These are phyloP conservation scores for Rhododendron vialii DNA, from an alignment of 148 eudicot species.

Conservation along the genomic window DNA sequence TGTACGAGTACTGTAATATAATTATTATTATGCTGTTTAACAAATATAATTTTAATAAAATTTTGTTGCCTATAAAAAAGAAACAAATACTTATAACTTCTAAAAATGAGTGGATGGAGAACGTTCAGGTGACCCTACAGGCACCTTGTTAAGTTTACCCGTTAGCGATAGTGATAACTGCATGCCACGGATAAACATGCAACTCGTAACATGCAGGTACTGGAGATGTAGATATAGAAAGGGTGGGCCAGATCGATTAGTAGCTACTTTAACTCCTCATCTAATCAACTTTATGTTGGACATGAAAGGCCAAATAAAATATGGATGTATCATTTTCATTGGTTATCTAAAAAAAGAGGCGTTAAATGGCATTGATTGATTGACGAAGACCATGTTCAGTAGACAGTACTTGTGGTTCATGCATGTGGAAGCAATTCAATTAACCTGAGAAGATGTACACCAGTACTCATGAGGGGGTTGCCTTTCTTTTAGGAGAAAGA, in stretches of 20 bases:
- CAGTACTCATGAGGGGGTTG: background rate
- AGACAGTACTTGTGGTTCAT: too few relatives aligned
- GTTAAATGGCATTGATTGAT: background rate
- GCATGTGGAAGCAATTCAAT: too few relatives aligned
- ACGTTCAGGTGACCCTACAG: too few relatives aligned
- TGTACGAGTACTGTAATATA: too few relatives aligned
- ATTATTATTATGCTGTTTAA: too few relatives aligned
- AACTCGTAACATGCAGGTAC: background rate
- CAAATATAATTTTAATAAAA: too few relatives aligned
- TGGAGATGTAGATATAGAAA: background rate
- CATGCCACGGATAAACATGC: background rate
- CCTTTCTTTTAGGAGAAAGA: background rate
- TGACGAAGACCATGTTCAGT: background rate
- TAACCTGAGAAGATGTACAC: background rate
- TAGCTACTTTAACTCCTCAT: background rate
- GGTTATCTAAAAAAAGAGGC: background rate
- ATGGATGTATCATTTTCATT: background rate
- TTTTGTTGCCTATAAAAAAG: too few relatives aligned
- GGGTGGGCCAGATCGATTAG: background rate
- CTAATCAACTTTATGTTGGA: background rate
- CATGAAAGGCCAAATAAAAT: background rate
- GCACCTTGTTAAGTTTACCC: too few relatives aligned
- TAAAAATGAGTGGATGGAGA: too few relatives aligned
- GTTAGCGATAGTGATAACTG: too few relatives aligned
- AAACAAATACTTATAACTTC: too few relatives aligned